Evolutionary conservation across 225 moss, liverwort and hornwort genomes (phyloP).

Genomic region (Ulota crispa): DNA sequence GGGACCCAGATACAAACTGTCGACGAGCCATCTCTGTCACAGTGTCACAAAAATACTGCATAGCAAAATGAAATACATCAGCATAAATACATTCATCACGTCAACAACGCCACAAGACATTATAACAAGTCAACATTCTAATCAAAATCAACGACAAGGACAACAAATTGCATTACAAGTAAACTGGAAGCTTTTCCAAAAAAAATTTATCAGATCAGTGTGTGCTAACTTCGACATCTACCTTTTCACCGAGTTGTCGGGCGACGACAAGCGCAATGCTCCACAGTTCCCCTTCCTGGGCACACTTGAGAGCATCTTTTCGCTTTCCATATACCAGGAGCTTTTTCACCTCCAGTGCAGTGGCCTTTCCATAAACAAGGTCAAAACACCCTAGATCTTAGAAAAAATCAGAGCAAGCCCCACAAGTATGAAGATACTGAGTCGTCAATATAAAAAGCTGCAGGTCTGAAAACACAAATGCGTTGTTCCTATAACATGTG

Average conservation of each 20-base stretch:
- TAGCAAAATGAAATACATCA: constrained; percentile 38
- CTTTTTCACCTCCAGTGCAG: constrained; percentile 77
- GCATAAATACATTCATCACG: background rate
- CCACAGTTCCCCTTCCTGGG: constrained; percentile 90
- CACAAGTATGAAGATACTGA: background rate
- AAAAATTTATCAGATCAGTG: background rate
- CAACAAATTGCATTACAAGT: background rate
- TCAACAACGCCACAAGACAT: background rate
- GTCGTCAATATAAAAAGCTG: background rate
- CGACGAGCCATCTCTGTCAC: constrained; percentile 77
- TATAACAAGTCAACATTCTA: background rate
- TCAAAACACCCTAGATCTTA: constrained; percentile 15
- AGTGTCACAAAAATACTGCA: constrained; percentile 81
- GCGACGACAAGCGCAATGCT: constrained; percentile 86
- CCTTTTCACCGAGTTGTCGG: constrained; percentile 98
- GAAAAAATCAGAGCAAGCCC: background rate
- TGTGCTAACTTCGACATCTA: constrained; percentile 19
- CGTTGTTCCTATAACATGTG: background rate
- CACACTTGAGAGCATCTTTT: constrained; percentile 85
- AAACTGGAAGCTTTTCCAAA: background rate
- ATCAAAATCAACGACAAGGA: constrained; percentile 1
- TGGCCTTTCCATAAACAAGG: constrained; percentile 48
- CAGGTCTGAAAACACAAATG: background rate
- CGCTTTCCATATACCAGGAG: constrained; percentile 85
- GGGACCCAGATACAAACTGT: constrained; percentile 76